A percentile compares a stretch with the other conserved stretches of the same genome.
phyloP scores from a whole-genome alignment of 169 alveolate genomes.

The Cystoisospora suis region DNA sequence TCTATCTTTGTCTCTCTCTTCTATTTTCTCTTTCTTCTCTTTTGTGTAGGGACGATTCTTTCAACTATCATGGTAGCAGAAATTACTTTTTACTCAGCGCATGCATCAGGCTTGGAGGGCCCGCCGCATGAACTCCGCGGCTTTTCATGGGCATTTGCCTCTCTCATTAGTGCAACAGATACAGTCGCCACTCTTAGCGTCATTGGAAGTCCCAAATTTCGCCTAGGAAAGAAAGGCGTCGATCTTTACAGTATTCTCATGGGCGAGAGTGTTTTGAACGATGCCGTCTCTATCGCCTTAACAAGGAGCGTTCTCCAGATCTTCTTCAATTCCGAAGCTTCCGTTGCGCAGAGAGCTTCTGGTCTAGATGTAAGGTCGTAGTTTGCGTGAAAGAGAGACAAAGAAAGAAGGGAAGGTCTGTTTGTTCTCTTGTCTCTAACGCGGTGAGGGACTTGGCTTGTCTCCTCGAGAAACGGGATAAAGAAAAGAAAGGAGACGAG shows the following conservation, averaged over 20 bases:
- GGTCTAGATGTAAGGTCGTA: not conserved
- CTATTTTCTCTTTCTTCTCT: not conserved
- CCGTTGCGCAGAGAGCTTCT: constrained; percentile 18
- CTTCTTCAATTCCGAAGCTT: constrained; percentile 19
- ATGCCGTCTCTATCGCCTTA: constrained; percentile 49
- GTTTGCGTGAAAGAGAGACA: no score
- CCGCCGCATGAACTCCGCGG: constrained; percentile 1
- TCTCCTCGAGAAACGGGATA: no score
- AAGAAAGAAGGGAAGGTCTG: no score
- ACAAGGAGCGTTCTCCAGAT: not conserved
- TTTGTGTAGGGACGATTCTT: not conserved
- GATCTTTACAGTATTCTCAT: constrained; percentile 8
- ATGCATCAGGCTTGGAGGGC: constrained; percentile 2
- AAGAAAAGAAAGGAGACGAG: no score
- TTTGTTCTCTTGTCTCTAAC: no score
- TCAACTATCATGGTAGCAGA: not conserved
- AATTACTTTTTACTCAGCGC: not conserved
- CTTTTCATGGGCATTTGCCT: constrained; percentile 38
- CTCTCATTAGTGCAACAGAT: constrained; percentile 51
- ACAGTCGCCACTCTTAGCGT: constrained; percentile 52
- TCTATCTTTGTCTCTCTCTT: not conserved
- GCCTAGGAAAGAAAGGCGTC: constrained; percentile 26
- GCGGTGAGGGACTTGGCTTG: no score
- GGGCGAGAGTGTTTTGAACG: constrained; percentile 58
- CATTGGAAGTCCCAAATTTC: constrained; percentile 16